These are phyloP conservation scores for Cnidoscolus chayamansa DNA, from an alignment of 441 rosid species.

Conservation along the genomic window DNA sequence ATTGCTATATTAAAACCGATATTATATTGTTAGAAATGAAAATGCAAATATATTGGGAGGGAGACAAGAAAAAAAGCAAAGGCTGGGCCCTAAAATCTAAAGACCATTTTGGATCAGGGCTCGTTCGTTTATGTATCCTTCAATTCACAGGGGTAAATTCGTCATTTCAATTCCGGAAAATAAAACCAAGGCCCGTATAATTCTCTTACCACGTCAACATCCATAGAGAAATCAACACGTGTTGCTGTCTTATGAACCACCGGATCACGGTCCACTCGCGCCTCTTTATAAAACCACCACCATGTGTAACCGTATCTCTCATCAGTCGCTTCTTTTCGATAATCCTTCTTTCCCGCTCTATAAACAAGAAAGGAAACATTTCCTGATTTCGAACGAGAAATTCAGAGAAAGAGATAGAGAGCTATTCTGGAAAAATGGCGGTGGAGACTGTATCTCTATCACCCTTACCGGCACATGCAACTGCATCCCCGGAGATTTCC, in stretches of 20 bases:
- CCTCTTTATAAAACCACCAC: background rate
- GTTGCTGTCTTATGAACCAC: background rate
- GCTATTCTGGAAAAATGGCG: conserved; percentile 19
- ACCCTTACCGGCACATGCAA: background rate
- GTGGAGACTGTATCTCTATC: conserved; percentile 25
- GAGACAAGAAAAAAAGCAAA: too few relatives aligned
- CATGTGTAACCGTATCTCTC: conserved; percentile 17
- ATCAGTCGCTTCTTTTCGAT: conserved; percentile 8
- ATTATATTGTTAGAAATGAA: too few relatives aligned
- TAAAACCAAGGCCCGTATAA: background rate
- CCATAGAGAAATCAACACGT: conserved; percentile 13
- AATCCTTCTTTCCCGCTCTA: conserved; percentile 23
- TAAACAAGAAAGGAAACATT: background rate
- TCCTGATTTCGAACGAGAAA: background rate
- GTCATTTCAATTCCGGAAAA: background rate
- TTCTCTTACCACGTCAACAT: conserved; percentile 28
- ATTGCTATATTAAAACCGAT: too few relatives aligned
- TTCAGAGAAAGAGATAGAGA: background rate
- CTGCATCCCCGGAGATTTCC: background rate
- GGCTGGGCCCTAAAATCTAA: background rate
- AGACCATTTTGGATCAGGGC: background rate
- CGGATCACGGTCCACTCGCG: conserved; percentile 3
- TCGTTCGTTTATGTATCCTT: background rate
- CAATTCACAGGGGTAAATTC: background rate
- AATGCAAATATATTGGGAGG: too few relatives aligned